These are phyloP conservation scores for Yamadazyma friedrichii DNA, from an alignment of 1,139 yeast genomes.

Conservation along the genomic window DNA sequence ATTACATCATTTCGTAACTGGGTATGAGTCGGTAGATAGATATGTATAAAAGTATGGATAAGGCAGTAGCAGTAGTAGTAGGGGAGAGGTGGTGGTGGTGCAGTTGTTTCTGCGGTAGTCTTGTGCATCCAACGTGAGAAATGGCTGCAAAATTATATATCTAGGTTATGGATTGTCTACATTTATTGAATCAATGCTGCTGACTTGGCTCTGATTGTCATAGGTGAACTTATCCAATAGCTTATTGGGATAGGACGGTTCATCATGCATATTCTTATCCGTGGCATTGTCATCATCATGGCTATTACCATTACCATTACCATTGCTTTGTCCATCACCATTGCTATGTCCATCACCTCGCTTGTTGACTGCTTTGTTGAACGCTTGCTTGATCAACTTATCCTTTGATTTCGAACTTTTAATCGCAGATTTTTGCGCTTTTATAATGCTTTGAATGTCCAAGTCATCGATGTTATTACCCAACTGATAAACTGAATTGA, in stretches of 20 bases:
- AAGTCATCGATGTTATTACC: slow-evolving; percentile 37
- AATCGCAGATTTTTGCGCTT: slow-evolving; percentile 47
- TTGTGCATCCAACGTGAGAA: too few relatives aligned
- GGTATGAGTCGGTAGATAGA: too few relatives aligned
- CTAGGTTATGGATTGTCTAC: too few relatives aligned
- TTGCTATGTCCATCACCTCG: background rate
- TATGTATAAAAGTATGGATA: too few relatives aligned
- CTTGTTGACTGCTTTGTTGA: slow-evolving; percentile 19
- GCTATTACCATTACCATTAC: too few relatives aligned
- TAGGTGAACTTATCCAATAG: slow-evolving; percentile 18
- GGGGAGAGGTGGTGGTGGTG: too few relatives aligned
- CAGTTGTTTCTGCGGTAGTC: too few relatives aligned
- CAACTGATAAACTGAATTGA: slow-evolving; percentile 37
- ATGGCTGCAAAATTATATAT: too few relatives aligned
- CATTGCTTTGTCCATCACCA: too few relatives aligned
- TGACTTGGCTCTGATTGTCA: slow-evolving; percentile 31
- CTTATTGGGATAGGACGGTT: slow-evolving; percentile 10
- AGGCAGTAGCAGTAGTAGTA: too few relatives aligned
- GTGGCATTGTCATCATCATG: background rate
- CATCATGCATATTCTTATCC: background rate
- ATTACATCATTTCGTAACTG: too few relatives aligned
- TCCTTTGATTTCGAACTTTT: slow-evolving; percentile 38
- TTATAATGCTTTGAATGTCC: slow-evolving; percentile 40
- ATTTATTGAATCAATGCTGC: slow-evolving; percentile 22
- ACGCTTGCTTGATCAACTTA: slow-evolving; percentile 34